Conservation (phyloP, 1,284 basidiomycete genomes). For the Ceratobasidium sp. region DNA sequence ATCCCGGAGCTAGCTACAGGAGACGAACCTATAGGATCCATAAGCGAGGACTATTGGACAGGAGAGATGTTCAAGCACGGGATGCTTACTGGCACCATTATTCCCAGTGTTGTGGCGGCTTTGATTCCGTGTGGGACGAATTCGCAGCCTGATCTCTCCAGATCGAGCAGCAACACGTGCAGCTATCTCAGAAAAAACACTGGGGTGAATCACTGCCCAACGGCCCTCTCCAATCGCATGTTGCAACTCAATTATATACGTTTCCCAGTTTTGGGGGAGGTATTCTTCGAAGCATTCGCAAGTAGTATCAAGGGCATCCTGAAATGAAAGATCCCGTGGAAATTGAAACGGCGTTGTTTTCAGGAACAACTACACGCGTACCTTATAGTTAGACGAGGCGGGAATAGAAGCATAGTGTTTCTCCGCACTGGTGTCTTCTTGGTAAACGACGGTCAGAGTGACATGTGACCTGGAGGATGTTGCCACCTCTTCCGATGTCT, state of each 20-base stretch:
- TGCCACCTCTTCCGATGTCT: conserved; percentile 12
- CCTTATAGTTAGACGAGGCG: conserved; percentile 11
- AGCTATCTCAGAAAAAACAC: conserved; percentile 10
- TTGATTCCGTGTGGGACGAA: conserved; percentile 11
- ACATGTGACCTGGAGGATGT: neutral
- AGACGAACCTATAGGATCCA: neutral
- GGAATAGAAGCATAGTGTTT: conserved; percentile 27
- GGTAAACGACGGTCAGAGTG: conserved; percentile 3
- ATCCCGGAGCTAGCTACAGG: neutral
- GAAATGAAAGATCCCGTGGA: neutral
- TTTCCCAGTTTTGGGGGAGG: conserved; percentile 15
- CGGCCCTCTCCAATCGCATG: conserved; percentile 29
- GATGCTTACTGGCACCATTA: neutral
- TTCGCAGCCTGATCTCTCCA: conserved; percentile 17
- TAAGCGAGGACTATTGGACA: neutral
- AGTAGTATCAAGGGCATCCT: conserved; percentile 26
- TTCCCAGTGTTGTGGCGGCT: neutral
- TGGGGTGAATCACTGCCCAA: conserved; percentile 33
- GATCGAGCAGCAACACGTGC: neutral
- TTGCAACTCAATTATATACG: conserved; percentile 22
- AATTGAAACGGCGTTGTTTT: neutral
- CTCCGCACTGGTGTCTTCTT: neutral
- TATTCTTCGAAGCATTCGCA: conserved; percentile 34
- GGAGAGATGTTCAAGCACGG: neutral
- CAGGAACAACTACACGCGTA: neutral